phyloP scores from a whole-genome alignment of 345 rosid species.

The Eucalyptus tenuipes region DNA sequence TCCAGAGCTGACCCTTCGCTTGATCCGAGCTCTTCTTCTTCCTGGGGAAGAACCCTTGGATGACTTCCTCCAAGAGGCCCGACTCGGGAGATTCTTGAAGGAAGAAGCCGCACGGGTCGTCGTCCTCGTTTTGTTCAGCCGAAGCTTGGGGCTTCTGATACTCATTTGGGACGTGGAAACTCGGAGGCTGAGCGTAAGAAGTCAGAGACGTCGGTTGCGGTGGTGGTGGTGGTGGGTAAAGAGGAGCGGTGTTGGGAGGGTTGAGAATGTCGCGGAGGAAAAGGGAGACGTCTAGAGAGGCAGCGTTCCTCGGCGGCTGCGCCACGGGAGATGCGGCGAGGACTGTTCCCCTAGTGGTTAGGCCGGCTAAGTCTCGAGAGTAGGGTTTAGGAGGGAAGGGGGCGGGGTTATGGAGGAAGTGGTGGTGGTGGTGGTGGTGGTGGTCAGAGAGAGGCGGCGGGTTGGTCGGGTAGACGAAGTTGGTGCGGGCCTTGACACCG shows the following conservation, averaged over 20 bases:
- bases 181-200: background rate
- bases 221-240: background rate
- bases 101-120: background rate
- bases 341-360: background rate
- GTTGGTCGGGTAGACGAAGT: constrained; percentile 54
- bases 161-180: background rate
- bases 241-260: background rate
- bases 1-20: background rate
- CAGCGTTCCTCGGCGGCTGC: background rate
- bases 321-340: background rate
- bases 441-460: constrained; percentile 10
- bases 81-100: constrained; percentile 7
- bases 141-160: background rate
- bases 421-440: background rate
- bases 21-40: background rate
- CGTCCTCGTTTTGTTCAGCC: background rate
- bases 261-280: constrained; percentile 35
- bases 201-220: background rate
- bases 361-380: constrained; percentile 3
- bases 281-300: constrained; percentile 25
- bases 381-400: background rate
- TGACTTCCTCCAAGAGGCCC: constrained; percentile 73
- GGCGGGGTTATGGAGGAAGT: constrained; percentile 3
- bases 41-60: constrained; percentile 61
- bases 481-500: constrained; percentile 85